Evolutionary conservation across 306 rosid species (phyloP), one percentile per base, ranked within the genome.

Genomic region (Corylus avellana): DNA sequence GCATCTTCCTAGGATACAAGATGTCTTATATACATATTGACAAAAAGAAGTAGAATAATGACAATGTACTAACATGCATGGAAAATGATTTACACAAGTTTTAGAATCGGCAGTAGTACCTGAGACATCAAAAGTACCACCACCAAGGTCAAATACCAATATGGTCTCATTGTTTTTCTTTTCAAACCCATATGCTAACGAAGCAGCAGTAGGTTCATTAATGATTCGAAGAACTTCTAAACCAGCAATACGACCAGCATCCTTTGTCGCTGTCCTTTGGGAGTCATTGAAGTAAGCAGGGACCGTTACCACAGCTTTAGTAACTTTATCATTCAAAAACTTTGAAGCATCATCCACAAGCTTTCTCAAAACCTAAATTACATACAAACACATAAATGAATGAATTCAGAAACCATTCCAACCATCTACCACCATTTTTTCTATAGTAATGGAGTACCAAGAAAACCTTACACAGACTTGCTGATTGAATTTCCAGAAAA

Each of bases 201-300:
- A 94, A 13, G 98, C 98, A 2, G 98, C 98, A 58, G 98, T 94
- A 0, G 98, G 98, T 73, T 94, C 98, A 58, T 94, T 94, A 62
- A 94, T 94, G 39, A 94, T 94, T 72, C 98, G 90, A 81, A 94
- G 94, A 82, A 94, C 98, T 53, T 94, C 98, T 7, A 94, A 75
- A 77, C 98, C 98, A 77, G 98, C 98, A 85, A 94, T 94, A 42
- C 97, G 89, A 22, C 98, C 98, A n/a, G 98, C 98, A 86, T 94
- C 98, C 89, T 91, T 94, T 0, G 98, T 94, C 8, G 98, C 98
- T 12, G 98, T 94, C 76, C 98, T 92, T 77, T 94, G 98, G n/a
- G 98, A 94, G 76, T 94, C 98, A 75, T 94, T 94, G 86, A 94
- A 94, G 90, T 94, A 94, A 1, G 98, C 98, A 77, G 98, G 98